Evolutionary conservation across 495 filamentous ascomycete species (phyloP).

Genomic region (Aspergillus heteromorphus): DNA sequence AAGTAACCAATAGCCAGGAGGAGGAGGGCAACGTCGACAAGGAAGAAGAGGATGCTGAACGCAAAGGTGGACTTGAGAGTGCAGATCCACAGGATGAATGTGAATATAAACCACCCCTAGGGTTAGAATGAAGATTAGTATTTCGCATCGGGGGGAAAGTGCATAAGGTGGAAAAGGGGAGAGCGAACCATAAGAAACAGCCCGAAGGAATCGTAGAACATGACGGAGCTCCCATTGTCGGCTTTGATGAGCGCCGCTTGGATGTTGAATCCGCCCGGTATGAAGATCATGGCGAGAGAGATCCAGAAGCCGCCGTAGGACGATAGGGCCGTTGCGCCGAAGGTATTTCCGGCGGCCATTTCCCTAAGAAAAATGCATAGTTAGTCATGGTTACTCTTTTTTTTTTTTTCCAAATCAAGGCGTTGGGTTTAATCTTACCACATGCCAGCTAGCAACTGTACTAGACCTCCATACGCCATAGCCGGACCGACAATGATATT

Average conservation of each 20-base stretch:
- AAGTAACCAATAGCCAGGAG: slow-evolving; percentile 67
- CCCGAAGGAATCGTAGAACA: slow-evolving; percentile 63
- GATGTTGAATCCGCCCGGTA: slow-evolving; percentile 63
- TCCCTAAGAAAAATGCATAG: slow-evolving; percentile 52
- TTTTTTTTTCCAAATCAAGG: no score
- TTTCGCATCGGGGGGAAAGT: neutral
- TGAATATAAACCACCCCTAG: slow-evolving; percentile 91
- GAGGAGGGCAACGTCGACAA: slow-evolving; percentile 78
- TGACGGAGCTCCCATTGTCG: slow-evolving; percentile 35
- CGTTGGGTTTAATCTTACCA: slow-evolving; percentile 49
- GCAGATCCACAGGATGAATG: slow-evolving; percentile 69
- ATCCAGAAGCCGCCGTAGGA: slow-evolving; percentile 97
- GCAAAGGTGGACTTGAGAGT: slow-evolving; percentile 85
- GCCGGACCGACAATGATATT: slow-evolving; percentile 60
- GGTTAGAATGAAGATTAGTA: neutral
- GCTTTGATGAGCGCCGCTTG: slow-evolving; percentile 30
- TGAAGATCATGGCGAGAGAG: slow-evolving; percentile 74
- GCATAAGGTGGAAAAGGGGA: neutral
- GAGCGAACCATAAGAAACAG: slow-evolving; percentile 65
- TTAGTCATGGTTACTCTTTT: no score
- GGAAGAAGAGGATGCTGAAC: slow-evolving; percentile 87
- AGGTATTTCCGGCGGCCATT: slow-evolving; percentile 91
- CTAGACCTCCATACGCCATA: slow-evolving; percentile 68
- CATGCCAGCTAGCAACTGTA: slow-evolving; percentile 87
- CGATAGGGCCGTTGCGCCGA: slow-evolving; percentile 89